These are phyloP conservation scores for Leptodontidium sp. DNA, from an alignment of 2,329 filamentous ascomycete species.

Conservation along the genomic window DNA sequence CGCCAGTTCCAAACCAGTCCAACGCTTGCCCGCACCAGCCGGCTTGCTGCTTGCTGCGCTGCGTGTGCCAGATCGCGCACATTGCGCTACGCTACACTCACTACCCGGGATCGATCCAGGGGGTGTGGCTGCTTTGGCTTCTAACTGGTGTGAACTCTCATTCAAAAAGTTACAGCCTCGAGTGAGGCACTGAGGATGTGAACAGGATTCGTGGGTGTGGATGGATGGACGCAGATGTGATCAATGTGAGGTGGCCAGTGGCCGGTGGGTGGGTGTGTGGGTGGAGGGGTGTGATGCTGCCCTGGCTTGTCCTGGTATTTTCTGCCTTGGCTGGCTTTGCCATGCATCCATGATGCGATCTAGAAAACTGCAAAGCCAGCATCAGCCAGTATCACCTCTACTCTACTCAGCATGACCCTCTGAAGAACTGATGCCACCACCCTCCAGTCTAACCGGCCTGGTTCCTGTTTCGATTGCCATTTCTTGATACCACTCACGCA, in stretches of 20 bases:
- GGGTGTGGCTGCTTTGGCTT: background rate
- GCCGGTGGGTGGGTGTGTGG: background rate
- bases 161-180: constrained; percentile 11
- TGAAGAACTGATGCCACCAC: constrained; percentile 3
- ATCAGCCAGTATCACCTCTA: background rate
- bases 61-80: constrained; percentile 8
- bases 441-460: background rate
- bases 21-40: background rate
- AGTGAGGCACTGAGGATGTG: background rate
- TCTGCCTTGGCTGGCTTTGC: background rate
- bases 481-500: constrained; percentile 33
- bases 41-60: too few species aligned
- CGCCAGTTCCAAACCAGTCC: background rate
- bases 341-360: constrained; percentile 17
- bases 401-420: constrained; percentile 5
- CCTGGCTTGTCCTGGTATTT: background rate
- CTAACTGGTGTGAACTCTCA: constrained; percentile 10
- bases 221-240: background rate
- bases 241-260: background rate
- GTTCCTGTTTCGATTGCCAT: constrained; percentile 14
- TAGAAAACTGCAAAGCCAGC: constrained; percentile 11
- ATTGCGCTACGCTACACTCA: background rate
- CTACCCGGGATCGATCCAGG: background rate
- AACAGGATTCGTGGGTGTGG: constrained; percentile 4
- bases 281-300: background rate